phyloP scores from a whole-genome alignment of 2,329 filamentous ascomycete species.

The Chaetomiaceae sp. region DNA sequence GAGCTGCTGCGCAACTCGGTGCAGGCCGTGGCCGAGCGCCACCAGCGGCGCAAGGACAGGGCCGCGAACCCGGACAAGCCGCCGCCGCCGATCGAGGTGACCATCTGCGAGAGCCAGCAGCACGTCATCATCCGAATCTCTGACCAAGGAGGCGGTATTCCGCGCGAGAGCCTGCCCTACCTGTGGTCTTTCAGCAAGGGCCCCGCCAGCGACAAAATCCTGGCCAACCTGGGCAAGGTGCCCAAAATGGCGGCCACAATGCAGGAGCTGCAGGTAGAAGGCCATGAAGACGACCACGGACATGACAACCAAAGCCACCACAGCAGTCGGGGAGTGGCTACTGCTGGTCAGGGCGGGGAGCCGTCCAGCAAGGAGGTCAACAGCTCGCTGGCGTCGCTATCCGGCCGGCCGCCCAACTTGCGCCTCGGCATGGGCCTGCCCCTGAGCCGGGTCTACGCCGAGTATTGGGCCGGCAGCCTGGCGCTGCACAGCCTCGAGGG shows the following conservation, averaged over 20 bases:
- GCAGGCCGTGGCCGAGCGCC: conserved; percentile 79
- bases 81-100: conserved; percentile 80
- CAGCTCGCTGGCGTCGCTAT: conserved; percentile 71
- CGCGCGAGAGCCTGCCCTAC: conserved; percentile 75
- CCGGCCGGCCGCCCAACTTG: conserved; percentile 76
- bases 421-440: conserved; percentile 89
- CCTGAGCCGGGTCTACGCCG: conserved; percentile 88
- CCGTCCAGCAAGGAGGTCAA: conserved; percentile 21
- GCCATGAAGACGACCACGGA: neutral
- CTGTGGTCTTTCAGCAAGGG: conserved; percentile 98
- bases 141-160: conserved; percentile 89
- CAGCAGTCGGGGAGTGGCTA: too few relatives aligned
- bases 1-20: conserved; percentile 93
- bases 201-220: conserved; percentile 65
- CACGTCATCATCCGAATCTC: conserved; percentile 96
- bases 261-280: conserved; percentile 65
- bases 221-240: conserved; percentile 81
- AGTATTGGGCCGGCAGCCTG: conserved; percentile 94
- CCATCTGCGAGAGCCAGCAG: conserved; percentile 88
- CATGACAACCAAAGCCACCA: too few relatives aligned
- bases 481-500: conserved; percentile 90
- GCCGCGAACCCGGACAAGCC: conserved; percentile 13
- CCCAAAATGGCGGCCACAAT: conserved; percentile 90
- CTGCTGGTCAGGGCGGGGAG: too few relatives aligned
- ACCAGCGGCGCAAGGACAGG: conserved; percentile 35